Percentiles rank a stretch among this genome's conserved stretches.
phyloP scores from a whole-genome alignment of 2,329 filamentous ascomycete species.

The Monosporascus sp. region DNA sequence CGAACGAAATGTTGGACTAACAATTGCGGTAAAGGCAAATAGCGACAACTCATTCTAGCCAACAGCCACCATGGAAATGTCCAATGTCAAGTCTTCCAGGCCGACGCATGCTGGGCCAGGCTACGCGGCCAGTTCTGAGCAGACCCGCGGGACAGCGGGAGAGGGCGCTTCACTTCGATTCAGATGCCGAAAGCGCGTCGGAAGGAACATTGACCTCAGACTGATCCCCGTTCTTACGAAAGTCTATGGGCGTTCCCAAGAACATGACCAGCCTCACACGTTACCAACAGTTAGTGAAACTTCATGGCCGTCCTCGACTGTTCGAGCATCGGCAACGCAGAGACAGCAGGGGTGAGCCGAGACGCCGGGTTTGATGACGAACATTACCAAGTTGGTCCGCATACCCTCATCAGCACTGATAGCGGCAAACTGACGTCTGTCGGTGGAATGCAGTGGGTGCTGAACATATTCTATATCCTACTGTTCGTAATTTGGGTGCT shows the following conservation, averaged over 20 bases:
- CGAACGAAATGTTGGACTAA: too few species aligned
- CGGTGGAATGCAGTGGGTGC: constrained; percentile 27
- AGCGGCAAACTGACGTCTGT: not conserved
- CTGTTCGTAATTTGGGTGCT: constrained; percentile 19
- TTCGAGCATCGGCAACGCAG: constrained; percentile 35
- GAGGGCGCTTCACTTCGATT: constrained; percentile 17
- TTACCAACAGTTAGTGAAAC: constrained; percentile 13
- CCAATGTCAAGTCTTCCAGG: not conserved
- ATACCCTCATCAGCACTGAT: constrained; percentile 2
- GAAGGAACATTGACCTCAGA: constrained; percentile 28
- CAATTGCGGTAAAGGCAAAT: not conserved
- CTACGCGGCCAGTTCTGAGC: not conserved
- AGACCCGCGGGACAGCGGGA: not conserved
- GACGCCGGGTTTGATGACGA: constrained; percentile 30
- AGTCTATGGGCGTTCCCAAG: constrained; percentile 17
- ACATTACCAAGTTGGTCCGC: constrained; percentile 30
- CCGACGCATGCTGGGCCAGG: not conserved
- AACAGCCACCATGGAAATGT: not conserved
- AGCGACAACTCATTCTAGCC: not conserved
- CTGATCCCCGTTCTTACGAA: constrained; percentile 27
- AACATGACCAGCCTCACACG: not conserved
- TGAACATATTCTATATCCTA: constrained; percentile 35
- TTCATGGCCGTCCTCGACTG: constrained; percentile 32
- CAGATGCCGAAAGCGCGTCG: constrained; percentile 26
- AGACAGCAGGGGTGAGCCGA: constrained; percentile 30